Percentiles rank a stretch among this genome's conserved stretches.
phyloP scores from a whole-genome alignment of 2,329 filamentous ascomycete genomes.

The Cladosporium cucumerinum region DNA sequence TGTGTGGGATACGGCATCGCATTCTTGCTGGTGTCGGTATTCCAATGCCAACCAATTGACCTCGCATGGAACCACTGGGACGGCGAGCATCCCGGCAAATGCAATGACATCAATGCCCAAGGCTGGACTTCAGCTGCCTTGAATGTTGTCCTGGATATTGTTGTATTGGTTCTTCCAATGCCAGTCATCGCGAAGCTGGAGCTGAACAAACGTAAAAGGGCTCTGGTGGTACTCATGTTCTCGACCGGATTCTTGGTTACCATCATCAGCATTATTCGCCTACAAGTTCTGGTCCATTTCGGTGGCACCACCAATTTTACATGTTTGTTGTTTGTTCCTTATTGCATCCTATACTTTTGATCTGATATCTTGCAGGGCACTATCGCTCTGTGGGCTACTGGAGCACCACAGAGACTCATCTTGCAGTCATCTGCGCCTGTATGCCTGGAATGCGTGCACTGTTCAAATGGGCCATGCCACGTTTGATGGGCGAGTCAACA shows the following conservation, averaged over 20 bases:
- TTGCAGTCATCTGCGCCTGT: conserved; percentile 20
- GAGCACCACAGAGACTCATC: conserved; percentile 16
- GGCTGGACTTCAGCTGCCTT: conserved; percentile 18
- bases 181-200: conserved; percentile 16
- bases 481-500: conserved; percentile 16
- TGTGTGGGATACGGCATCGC: conserved; percentile 16
- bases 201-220: conserved; percentile 19
- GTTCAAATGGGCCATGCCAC: conserved; percentile 9
- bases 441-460: conserved; percentile 17
- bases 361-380: conserved; percentile 5
- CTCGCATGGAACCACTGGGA: conserved; percentile 19
- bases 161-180: conserved; percentile 24
- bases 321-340: background rate
- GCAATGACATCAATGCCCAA: conserved; percentile 20
- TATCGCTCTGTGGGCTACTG: conserved; percentile 17
- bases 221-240: conserved; percentile 18
- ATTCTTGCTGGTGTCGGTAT: conserved; percentile 18
- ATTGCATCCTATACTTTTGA: background rate
- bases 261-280: conserved; percentile 17
- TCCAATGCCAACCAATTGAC: conserved; percentile 17
- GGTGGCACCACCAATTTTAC: conserved; percentile 18
- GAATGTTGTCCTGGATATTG: conserved; percentile 23
- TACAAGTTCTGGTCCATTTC: conserved; percentile 18
- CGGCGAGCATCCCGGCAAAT: conserved; percentile 13
- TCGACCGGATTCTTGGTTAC: conserved; percentile 18